phyloP scores from a whole-genome alignment of 768 basidiomycete genomes.

The Xanthoconium stramineum region DNA sequence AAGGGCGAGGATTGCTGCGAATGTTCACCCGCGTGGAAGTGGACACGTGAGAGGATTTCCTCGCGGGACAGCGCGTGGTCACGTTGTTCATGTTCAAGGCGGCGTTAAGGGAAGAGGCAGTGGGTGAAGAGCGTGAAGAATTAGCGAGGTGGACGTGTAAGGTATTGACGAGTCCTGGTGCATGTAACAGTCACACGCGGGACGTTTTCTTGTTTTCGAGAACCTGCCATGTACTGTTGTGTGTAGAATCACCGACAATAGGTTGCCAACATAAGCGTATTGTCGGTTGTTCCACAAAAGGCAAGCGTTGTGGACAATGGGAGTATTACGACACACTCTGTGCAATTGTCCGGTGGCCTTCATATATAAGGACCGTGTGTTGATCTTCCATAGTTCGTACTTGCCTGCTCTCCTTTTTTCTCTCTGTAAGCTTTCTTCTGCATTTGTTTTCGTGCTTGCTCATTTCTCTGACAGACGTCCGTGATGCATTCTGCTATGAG shows the following conservation, averaged over 20 bases:
- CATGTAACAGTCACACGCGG: no score
- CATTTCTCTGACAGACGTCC: not conserved
- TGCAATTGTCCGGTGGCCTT: slow-evolving; percentile 23
- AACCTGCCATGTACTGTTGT: no score
- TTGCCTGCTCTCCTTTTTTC: not conserved
- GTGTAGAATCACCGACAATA: no score
- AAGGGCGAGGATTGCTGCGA: slow-evolving; percentile 26
- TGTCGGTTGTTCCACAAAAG: slow-evolving; percentile 11
- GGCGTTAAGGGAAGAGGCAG: slow-evolving; percentile 5
- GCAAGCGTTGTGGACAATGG: slow-evolving; percentile 22
- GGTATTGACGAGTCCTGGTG: no score
- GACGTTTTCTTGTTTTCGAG: no score
- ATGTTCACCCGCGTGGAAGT: slow-evolving; percentile 14
- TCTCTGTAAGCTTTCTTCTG: slow-evolving; percentile 2
- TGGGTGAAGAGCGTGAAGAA: not conserved
- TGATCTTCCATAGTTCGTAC: not conserved
- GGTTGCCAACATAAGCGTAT: no score
- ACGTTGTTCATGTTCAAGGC: not conserved
- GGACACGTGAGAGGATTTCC: slow-evolving; percentile 9
- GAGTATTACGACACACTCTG: no score
- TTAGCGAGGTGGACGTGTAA: no score
- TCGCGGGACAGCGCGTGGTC: slow-evolving; percentile 16
- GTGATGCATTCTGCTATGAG: slow-evolving; percentile 17
- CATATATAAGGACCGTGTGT: slow-evolving; percentile 11
- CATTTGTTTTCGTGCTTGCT: slow-evolving; percentile 5